Evolutionary conservation across 2,329 filamentous ascomycete species (phyloP).

Genomic region (Zopfia rhizophila): DNA sequence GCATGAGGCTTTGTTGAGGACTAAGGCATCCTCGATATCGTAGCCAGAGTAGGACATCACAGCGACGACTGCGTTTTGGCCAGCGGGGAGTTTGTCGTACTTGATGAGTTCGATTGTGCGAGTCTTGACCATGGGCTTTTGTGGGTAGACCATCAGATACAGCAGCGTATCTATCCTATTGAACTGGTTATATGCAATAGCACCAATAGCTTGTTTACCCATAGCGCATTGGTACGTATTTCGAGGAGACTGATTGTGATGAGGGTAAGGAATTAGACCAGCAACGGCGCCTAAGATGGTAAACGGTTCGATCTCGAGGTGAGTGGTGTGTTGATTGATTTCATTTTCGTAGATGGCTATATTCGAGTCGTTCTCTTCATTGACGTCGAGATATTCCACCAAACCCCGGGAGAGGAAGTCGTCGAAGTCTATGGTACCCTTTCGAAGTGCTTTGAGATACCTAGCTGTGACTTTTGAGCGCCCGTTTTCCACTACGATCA

Average conservation of each 20-base stretch:
- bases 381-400: conserved; percentile 96
- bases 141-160: conserved; percentile 97
- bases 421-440: conserved; percentile 88
- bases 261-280: conserved; percentile 95
- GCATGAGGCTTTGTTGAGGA: conserved; percentile 94
- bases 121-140: conserved; percentile 96
- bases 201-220: conserved; percentile 99
- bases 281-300: conserved; percentile 95
- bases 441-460: conserved; percentile 83
- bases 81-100: conserved; percentile 96
- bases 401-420: conserved; percentile 91
- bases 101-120: conserved; percentile 96
- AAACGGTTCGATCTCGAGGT: conserved; percentile 97
- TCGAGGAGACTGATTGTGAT: conserved; percentile 98
- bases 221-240: conserved; percentile 99
- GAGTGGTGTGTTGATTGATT: conserved; percentile 84
- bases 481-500: conserved; percentile 93
- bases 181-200: conserved; percentile 98
- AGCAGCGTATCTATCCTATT: conserved; percentile 95
- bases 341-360: conserved; percentile 91
- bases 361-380: conserved; percentile 96
- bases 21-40: conserved; percentile 98
- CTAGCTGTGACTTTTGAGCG: conserved; percentile 81
- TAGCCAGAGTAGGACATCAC: conserved; percentile 99
- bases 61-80: conserved; percentile 95